Evolutionary conservation across 169 alveolate species (phyloP).

Genomic region (Cryptosporidium xiaoi): DNA sequence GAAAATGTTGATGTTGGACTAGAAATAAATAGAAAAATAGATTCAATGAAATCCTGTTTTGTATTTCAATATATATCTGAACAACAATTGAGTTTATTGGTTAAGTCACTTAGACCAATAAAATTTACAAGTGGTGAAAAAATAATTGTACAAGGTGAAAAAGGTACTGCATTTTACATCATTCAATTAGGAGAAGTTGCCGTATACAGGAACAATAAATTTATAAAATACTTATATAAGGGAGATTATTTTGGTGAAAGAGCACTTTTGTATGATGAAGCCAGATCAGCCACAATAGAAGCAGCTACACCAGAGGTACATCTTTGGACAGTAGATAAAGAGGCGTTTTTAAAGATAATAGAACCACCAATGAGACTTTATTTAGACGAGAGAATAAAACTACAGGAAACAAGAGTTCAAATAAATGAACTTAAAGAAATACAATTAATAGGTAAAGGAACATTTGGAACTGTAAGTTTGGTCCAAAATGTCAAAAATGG

Average conservation of each 20-base stretch:
- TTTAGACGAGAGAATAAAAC: constrained; percentile 89
- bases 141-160: constrained; percentile 91
- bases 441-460: constrained; percentile 87
- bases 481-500: constrained; percentile 85
- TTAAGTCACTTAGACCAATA: constrained; percentile 56
- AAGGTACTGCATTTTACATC: constrained; percentile 91
- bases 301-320: constrained; percentile 78
- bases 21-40: constrained; percentile 51
- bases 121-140: constrained; percentile 88
- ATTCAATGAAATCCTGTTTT: constrained; percentile 67
- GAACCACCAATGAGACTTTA: constrained; percentile 86
- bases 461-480: constrained; percentile 91
- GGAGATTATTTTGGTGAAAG: constrained; percentile 96
- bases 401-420: constrained; percentile 90
- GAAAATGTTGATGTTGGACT: constrained; percentile 73
- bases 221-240: constrained; percentile 88
- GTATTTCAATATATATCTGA: constrained; percentile 74
- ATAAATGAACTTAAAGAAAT: constrained; percentile 86
- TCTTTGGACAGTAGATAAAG: constrained; percentile 89
- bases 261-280: constrained; percentile 91
- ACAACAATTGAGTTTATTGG: constrained; percentile 65
- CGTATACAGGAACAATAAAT: constrained; percentile 83
- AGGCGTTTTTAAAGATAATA: constrained; percentile 84
- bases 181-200: constrained; percentile 93
- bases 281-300: constrained; percentile 92